A percentile compares a stretch with the other conserved stretches of the same genome.
Evolutionary conservation across 2,329 filamentous ascomycete species (phyloP).

Genomic region (Purpureocillium lavendulum): DNA sequence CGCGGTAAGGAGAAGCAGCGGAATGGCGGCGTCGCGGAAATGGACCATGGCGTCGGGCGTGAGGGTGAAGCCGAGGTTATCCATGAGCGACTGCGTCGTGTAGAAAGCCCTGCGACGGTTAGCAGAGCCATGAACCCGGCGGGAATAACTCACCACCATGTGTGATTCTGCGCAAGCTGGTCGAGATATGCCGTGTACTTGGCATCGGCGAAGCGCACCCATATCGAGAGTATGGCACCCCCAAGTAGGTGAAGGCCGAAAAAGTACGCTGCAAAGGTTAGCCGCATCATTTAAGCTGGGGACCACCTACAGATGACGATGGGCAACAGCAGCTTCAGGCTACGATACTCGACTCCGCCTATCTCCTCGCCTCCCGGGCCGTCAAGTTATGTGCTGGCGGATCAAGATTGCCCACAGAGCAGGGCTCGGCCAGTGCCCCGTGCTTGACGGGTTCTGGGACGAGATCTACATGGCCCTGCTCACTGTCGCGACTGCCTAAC

Average conservation of each 20-base stretch:
- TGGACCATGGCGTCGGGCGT: slow-evolving; percentile 45
- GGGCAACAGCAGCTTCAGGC: slow-evolving; percentile 38
- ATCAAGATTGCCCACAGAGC: too few species aligned
- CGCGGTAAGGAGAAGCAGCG: slow-evolving; percentile 37
- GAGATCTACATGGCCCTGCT: too few species aligned
- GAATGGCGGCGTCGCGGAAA: slow-evolving; percentile 34
- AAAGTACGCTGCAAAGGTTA: slow-evolving; percentile 28
- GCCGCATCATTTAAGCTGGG: background rate
- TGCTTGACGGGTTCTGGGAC: slow-evolving; percentile 3
- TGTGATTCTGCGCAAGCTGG: slow-evolving; percentile 27
- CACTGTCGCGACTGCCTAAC: slow-evolving; percentile 15
- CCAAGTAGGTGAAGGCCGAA: slow-evolving; percentile 37
- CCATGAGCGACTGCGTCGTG: slow-evolving; percentile 40
- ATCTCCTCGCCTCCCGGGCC: too few species aligned
- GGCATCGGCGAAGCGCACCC: slow-evolving; percentile 30
- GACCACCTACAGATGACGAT: slow-evolving; percentile 28
- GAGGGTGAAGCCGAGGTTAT: slow-evolving; percentile 46
- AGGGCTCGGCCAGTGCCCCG: slow-evolving; percentile 24
- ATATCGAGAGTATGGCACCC: slow-evolving; percentile 36
- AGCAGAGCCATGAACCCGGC: background rate
- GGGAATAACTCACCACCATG: slow-evolving; percentile 38
- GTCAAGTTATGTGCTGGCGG: too few species aligned
- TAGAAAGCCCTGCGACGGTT: slow-evolving; percentile 32
- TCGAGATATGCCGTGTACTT: slow-evolving; percentile 32
- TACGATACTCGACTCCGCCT: slow-evolving; percentile 44